Conservation (phyloP, 2,329 filamentous ascomycete species). For the Tolypocladium inflatum region DNA sequence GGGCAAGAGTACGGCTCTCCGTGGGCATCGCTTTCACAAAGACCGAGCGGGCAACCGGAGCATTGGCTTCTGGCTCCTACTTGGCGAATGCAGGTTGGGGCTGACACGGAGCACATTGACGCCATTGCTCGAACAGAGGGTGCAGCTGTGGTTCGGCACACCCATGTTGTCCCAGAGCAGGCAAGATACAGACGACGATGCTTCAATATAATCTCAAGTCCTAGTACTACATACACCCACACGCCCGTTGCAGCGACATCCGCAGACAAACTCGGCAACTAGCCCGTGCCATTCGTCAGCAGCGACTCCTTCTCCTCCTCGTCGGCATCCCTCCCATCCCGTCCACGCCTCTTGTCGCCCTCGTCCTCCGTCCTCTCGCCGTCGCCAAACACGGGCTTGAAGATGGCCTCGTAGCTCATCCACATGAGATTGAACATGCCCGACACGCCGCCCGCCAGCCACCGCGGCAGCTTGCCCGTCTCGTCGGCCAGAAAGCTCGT, state of each 20-base stretch:
- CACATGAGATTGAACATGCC: slow-evolving; percentile 41
- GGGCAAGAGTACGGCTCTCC: not conserved
- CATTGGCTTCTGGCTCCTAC: not conserved
- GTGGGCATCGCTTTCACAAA: not conserved
- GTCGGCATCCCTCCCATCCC: slow-evolving; percentile 2
- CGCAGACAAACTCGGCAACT: not conserved
- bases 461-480: slow-evolving; percentile 57
- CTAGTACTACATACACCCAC: not conserved
- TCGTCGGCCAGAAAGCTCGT: slow-evolving; percentile 48
- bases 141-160: not conserved
- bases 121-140: too few relatives aligned
- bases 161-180: not conserved
- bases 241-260: not conserved
- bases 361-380: slow-evolving; percentile 56
- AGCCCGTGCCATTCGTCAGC: not conserved
- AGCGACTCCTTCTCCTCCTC: slow-evolving; percentile 16
- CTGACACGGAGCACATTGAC: too few relatives aligned
- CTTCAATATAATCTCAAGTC: not conserved
- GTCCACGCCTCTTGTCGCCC: not conserved
- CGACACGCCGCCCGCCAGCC: slow-evolving; percentile 47
- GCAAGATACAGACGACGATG: not conserved
- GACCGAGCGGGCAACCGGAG: not conserved
- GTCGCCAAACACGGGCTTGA: slow-evolving; percentile 66
- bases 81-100: not conserved
- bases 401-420: slow-evolving; percentile 33